Evolutionary conservation across 2,329 filamentous ascomycete species (phyloP), one percentile per base, ranked within the genome.

Genomic region (Arthroderma sp.): DNA sequence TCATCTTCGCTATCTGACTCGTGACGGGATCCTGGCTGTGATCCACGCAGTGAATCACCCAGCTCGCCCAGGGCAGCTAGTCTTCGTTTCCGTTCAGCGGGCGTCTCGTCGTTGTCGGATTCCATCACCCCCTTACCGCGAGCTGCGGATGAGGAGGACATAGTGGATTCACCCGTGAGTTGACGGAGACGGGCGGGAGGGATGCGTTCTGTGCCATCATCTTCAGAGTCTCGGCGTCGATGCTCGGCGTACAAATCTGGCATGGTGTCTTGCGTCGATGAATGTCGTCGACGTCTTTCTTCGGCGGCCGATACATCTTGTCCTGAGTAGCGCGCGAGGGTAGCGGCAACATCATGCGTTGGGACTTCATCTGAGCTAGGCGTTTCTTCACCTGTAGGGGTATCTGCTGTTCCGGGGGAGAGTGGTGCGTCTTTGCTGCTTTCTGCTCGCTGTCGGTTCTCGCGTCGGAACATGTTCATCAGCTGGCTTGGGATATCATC

Each of bases 41-140:
- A 22, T 6, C 52, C 51, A 8, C 55, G 53, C 11, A 58, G 55
- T 36, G 52, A 55, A 8, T 56, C 48, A 36, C 46, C 44, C 31
- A 58, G 50, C 40, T 64, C 53, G 37, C 66, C 66, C 7, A 70
- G 50, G 1, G 66, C 67, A 28, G 65, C 67, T 5, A 69, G 58
- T 54, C 67, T 65, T 46, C 67, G 66, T 40, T 65, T 61, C 34
- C 65, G 66, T 49, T 70, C 67, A 6, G 66, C 67, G 1, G 65
- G 65, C 3, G 67, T 70, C 47, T 69, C 65, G 28, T 57, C 59
- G 0, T 61, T 61, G n/a, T 65, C 62, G 9, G 43, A 31, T 6
- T 42, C 40, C 9, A 38, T 42, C 28, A 15, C 33, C 10, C 33
- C 28, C 5, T 28, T 29, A 32, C 7, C 29, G 6, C 29, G 22